Base-by-base conservation (phyloP, 257 asterid species). In the Solanum medicagineum region DNA sequence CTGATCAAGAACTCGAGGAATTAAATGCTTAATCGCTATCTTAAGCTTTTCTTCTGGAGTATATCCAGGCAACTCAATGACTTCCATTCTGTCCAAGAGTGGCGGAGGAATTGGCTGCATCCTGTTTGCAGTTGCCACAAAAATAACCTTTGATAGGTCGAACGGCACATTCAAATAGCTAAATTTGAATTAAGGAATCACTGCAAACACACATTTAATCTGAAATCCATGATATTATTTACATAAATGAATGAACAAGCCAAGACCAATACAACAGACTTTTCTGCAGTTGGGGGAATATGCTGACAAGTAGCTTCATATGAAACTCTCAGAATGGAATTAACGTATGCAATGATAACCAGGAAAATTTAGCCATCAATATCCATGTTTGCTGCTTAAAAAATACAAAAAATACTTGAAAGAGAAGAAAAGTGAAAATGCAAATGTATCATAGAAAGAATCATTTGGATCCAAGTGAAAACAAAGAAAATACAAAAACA, bases 61-160 rank as follows among this genome's bases (percentile, higher is more conserved):
- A 87, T 97, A 97, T 87, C 99, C 99, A 81, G 99, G 98, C 89
- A 97, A 89, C 90, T 97, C 98, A 87, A 97, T 97, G 88, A 97
- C 95, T 89, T 97, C 99, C 99, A 97, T 95, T 91, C 99, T 93
- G 92, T 97, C 99, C 81, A 94, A 87, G 83, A 97, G 98, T 51
- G 98, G 90, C 20, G 97, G 98, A 86, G 99, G 99, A 85, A 97
- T 93, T 63, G 98, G 99, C 86, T 95, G 98, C 87, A 92, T 80
- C 91, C 96, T 92, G 87, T 97, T 97, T 68, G 99, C 99, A 87
- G 99, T 97, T 85, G 99, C 97, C 90, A 97, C 99, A 89, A 97
- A 97, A 81, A 97, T 92, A 86, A 97, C 98, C 92, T 95, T 95
- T 75, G 99, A 97, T 85, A 97, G 98, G 92, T 97, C 99, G 88